Base-by-base conservation (phyloP, 345 rosid species). In the Citrus glauca region DNA sequence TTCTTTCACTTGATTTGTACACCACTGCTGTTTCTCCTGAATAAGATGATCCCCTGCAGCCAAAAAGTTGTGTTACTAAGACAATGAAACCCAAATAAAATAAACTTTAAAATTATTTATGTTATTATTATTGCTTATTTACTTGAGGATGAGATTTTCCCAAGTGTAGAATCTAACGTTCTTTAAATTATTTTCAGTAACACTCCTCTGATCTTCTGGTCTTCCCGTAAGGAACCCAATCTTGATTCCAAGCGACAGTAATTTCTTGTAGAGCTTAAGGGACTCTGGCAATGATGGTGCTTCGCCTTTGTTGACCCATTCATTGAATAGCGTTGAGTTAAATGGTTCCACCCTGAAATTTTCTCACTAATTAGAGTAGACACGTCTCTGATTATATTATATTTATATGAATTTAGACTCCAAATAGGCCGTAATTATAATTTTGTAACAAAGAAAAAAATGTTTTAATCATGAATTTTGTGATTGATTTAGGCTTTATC, bases 141-240 rank as follows among this genome's bases (percentile, higher is more conserved):
- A 83, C 88, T 63, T 87, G 13, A 86, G 79, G 13, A 87, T 75
- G 10, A 87, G 87, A 33, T 80, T 79, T n/a, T 77, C 81, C 90
- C 89, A 89, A 6, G 80, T 66, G 75, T n/a, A 24, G 73, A 57
- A 89, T n/a, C 92, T 89, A 16, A 25, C 88, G 11, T 71, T 71
- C 56, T 62, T 75, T 6, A 89, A 82, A 56, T 89, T 86, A 27
- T 32, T 28, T 9, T 38, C 32, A 1, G 90, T 87, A 8, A 33
- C 75, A n/a, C 6, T 57, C 37, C 79, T 72, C 25, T 78, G 83
- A 38, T 37, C 73, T 61, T 84, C 86, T 5, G 28, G 0, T 79
- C 88, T 84, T 81, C 92, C 90, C 0, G 90, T 87, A 22, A 89
- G 27, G 80, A 86, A 85, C 53, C 81, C 87, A 70, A 73, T 40